Percentiles rank a stretch among this genome's conserved stretches.
Evolutionary conservation across 306 rosid species (phyloP).

Genomic region (Dicorynia guianensis): DNA sequence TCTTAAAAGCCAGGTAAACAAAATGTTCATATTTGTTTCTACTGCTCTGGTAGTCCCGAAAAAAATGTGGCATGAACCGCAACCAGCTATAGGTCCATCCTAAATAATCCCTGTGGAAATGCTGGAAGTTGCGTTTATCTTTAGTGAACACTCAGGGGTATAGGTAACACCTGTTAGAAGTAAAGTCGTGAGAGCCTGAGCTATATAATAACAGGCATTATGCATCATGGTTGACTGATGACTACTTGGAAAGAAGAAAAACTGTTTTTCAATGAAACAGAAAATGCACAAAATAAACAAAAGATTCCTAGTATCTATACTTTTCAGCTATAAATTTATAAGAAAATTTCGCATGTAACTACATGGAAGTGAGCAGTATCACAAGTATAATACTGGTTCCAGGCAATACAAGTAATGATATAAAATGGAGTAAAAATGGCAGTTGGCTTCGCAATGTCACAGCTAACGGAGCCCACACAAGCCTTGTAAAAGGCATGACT

Average conservation of each 20-base stretch:
- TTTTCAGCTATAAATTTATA: slow-evolving; percentile 2
- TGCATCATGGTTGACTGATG: slow-evolving; percentile 31
- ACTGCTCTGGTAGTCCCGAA: background rate
- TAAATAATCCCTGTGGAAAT: slow-evolving; percentile 63
- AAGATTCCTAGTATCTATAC: background rate
- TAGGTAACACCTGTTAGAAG: slow-evolving; percentile 72
- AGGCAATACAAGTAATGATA: slow-evolving; percentile 10
- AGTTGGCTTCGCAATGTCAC: slow-evolving; percentile 3
- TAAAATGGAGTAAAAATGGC: slow-evolving; percentile 20
- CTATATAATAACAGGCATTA: slow-evolving; percentile 27
- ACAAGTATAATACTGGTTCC: slow-evolving; percentile 20
- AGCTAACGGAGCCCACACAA: slow-evolving; percentile 15
- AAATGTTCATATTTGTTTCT: slow-evolving; percentile 36
- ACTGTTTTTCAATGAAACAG: background rate
- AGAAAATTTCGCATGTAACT: slow-evolving; percentile 1
- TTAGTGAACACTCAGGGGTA: slow-evolving; percentile 73
- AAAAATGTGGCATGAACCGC: slow-evolving; percentile 35
- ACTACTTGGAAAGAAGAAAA: slow-evolving; percentile 26
- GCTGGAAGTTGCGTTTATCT: slow-evolving; percentile 84
- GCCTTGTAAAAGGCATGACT: slow-evolving; percentile 21
- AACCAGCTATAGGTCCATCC: slow-evolving; percentile 32
- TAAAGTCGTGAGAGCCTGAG: slow-evolving; percentile 26
- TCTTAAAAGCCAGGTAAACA: slow-evolving; percentile 28
- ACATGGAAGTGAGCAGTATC: slow-evolving; percentile 5
- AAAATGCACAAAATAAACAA: slow-evolving; percentile 18